phyloP scores from a whole-genome alignment of 352 stramenopile genomes.

The Globisporangium middletonii region DNA sequence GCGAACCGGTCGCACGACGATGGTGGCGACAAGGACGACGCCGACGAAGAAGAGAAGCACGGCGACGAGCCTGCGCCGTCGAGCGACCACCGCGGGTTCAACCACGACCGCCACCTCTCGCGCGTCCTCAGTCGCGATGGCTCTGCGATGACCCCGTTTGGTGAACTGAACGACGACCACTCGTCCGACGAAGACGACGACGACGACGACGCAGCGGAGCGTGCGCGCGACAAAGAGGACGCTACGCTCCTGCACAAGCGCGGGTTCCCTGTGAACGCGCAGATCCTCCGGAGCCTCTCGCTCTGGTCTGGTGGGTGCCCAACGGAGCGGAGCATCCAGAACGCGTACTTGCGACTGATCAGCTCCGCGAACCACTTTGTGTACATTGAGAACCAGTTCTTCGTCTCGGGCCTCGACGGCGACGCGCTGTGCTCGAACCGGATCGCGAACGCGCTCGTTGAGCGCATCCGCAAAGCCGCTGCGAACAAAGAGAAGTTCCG shows the following conservation, averaged over 20 bases:
- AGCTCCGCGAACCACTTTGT: slow-evolving; percentile 82
- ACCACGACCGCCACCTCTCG: slow-evolving; percentile 33
- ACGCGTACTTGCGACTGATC: slow-evolving; percentile 88
- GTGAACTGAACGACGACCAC: slow-evolving; percentile 3
- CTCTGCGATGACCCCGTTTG: slow-evolving; percentile 16
- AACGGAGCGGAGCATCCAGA: slow-evolving; percentile 87
- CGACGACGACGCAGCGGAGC: slow-evolving; percentile 18
- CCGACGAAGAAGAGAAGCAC: background rate
- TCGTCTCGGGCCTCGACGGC: slow-evolving; percentile 81
- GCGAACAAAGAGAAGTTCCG: slow-evolving; percentile 83
- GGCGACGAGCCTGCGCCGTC: background rate
- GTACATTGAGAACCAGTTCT: slow-evolving; percentile 93
- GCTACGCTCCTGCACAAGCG: slow-evolving; percentile 14
- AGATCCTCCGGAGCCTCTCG: slow-evolving; percentile 79
- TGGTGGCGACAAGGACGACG: background rate
- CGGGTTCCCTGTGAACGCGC: slow-evolving; percentile 45
- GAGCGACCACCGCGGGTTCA: slow-evolving; percentile 25
- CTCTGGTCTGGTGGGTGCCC: slow-evolving; percentile 71
- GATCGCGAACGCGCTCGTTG: slow-evolving; percentile 74
- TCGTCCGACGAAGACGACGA: slow-evolving; percentile 3
- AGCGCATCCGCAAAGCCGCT: slow-evolving; percentile 65
- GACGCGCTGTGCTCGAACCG: slow-evolving; percentile 77
- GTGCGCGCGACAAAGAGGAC: slow-evolving; percentile 13
- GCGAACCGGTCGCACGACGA: background rate
- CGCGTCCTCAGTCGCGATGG: slow-evolving; percentile 11